Conservation (phyloP, 176 grass and related monocot genomes). For the Oryza meridionalis region DNA sequence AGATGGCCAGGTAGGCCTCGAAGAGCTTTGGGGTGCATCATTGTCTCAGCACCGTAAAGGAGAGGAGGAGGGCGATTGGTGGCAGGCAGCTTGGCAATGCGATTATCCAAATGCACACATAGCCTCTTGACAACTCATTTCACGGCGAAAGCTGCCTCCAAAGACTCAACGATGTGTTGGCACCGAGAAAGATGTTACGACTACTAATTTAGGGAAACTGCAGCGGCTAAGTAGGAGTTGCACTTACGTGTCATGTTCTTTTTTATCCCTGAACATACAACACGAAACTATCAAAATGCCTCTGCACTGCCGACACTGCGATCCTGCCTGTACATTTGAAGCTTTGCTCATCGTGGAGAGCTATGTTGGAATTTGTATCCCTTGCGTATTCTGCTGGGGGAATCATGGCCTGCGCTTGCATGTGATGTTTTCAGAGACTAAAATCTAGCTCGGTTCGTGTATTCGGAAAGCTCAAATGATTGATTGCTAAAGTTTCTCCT, state of each 20-base stretch:
- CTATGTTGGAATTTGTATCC: background rate
- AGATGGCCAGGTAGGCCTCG: slow-evolving; percentile 60
- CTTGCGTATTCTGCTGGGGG: background rate
- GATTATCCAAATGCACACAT: slow-evolving; percentile 65
- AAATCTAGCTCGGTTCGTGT: slow-evolving; percentile 38
- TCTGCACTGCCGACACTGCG: slow-evolving; percentile 35
- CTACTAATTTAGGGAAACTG: slow-evolving; percentile 38
- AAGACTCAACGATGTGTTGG: slow-evolving; percentile 58
- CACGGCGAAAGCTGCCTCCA: slow-evolving; percentile 61
- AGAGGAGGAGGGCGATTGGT: slow-evolving; percentile 39
- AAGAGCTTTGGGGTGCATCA: slow-evolving; percentile 36
- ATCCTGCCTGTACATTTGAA: slow-evolving; percentile 7
- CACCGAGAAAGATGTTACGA: slow-evolving; percentile 44
- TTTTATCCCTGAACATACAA: background rate
- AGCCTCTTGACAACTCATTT: slow-evolving; percentile 62
- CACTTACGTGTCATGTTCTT: no score
- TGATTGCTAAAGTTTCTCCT: slow-evolving; percentile 41
- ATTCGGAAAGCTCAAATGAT: slow-evolving; percentile 50
- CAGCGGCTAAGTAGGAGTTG: background rate
- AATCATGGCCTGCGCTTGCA: slow-evolving; percentile 19
- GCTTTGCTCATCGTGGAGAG: background rate
- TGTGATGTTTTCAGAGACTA: slow-evolving; percentile 30
- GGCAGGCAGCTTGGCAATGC: slow-evolving; percentile 63
- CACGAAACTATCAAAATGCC: background rate
- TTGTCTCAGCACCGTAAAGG: slow-evolving; percentile 52